A percentile compares a stretch with the other conserved stretches of the same genome.
Conservation (phyloP, 1,284 basidiomycete species). For the Inonotus hispidus region DNA sequence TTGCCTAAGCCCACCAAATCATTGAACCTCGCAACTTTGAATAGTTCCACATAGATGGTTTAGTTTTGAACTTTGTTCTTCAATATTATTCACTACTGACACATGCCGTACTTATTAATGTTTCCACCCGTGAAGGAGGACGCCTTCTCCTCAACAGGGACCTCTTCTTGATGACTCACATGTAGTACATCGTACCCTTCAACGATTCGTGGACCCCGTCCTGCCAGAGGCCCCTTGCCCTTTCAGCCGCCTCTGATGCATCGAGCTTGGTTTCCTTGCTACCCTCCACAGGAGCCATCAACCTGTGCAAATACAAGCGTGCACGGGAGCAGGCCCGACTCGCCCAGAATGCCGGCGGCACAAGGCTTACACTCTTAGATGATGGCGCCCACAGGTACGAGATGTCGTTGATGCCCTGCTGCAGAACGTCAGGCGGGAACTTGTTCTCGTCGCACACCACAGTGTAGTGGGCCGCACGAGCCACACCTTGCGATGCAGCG, state of each 20-base stretch:
- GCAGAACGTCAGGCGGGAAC: constrained; percentile 28
- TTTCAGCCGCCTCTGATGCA: constrained; percentile 10
- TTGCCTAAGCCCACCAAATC: too few relatives aligned
- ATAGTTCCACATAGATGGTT: too few relatives aligned
- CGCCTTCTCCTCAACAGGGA: too few relatives aligned
- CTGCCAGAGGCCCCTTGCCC: constrained; percentile 22
- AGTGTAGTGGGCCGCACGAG: constrained; percentile 25
- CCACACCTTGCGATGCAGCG: constrained; percentile 21
- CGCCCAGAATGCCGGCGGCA: constrained; percentile 24
- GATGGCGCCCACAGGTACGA: constrained; percentile 25
- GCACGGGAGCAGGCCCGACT: constrained; percentile 27
- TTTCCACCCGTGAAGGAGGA: too few relatives aligned
- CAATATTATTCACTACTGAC: too few relatives aligned
- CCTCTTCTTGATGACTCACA: constrained; percentile 17
- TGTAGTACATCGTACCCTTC: constrained; percentile 24
- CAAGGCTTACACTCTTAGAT: constrained; percentile 25
- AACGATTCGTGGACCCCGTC: constrained; percentile 21
- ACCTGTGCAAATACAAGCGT: constrained; percentile 24
- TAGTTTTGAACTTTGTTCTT: too few relatives aligned
- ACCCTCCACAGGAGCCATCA: constrained; percentile 20
- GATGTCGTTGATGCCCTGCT: constrained; percentile 23
- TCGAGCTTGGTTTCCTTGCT: neutral
- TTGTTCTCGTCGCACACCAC: constrained; percentile 26
- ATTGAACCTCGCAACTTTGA: too few relatives aligned
- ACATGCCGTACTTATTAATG: too few relatives aligned